Evolutionary conservation across 345 rosid genomes (phyloP), one percentile per base, ranked within the genome.

Genomic region (Aethionema arabicum): DNA sequence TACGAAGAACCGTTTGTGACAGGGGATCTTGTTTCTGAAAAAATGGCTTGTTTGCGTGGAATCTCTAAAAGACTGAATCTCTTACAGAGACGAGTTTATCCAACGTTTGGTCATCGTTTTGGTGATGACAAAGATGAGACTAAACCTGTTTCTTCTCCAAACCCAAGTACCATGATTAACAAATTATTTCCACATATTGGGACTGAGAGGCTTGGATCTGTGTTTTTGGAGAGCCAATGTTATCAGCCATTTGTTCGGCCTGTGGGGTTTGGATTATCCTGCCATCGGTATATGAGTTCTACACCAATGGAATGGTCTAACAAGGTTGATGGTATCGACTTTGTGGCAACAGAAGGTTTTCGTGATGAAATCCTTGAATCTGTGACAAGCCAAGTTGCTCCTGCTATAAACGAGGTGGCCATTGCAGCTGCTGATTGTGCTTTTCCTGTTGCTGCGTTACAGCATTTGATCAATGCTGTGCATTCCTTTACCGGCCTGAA

Each of bases 351-450:
- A 10, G 82, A 76, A 16, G 77, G 69, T 69, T 69, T 81, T 27
- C 56, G 75, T 0, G 83, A 77, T 51, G 57, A 58, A 13, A 27
- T 76, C 37, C 14, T 69, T 3, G 65, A 79, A 21, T 33, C 80
- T n/a, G n/a, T n/a, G n/a, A n/a, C n/a, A n/a, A n/a, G n/a, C n/a
- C n/a, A 70, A 69, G 68, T 40, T 58, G 73, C 63, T 42, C n/a
- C 87, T 56, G 84, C 72, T 4, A 11, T 68, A 11, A 83, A 69
- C 56, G 89, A 83, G 45, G 92, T 86, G 70, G 85, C 92, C 27
- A 45, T 72, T 63, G 92, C 87, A n/a, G 92, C 89, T 36, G 89
- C 85, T 12, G 92, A 81, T 74, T 86, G 87, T 61, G 78, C 63
- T 59, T 78, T 68, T 44, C 89, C 92, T 43, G 80, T 86, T 36